These are phyloP conservation scores for Fusarium torreyae DNA, from an alignment of 2,329 filamentous ascomycete species.

Conservation along the genomic window DNA sequence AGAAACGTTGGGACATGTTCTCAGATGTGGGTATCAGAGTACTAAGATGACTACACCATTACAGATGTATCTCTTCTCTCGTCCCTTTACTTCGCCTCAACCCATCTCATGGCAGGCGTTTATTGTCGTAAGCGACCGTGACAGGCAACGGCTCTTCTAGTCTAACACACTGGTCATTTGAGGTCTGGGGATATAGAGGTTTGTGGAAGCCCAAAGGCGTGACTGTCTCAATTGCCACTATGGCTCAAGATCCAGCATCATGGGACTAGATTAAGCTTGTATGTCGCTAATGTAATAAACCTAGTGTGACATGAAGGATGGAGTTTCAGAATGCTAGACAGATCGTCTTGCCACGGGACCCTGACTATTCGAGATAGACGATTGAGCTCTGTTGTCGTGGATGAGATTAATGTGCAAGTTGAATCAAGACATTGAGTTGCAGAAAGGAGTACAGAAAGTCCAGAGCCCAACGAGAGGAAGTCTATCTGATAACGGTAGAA, in stretches of 20 bases:
- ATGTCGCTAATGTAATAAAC: background rate
- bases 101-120: background rate
- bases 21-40: too few relatives aligned
- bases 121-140: slow-evolving; percentile 6
- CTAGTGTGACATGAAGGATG: slow-evolving; percentile 8
- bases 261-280: background rate
- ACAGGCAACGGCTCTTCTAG: slow-evolving; percentile 13
- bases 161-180: background rate
- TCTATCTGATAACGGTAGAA: background rate
- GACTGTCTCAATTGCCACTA: slow-evolving; percentile 29
- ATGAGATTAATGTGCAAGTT: slow-evolving; percentile 36
- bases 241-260: slow-evolving; percentile 8
- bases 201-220: slow-evolving; percentile 17
- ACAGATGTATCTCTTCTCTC: background rate
- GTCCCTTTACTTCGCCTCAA: background rate
- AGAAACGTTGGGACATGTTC: background rate
- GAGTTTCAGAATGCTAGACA: slow-evolving; percentile 28
- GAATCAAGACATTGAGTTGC: slow-evolving; percentile 36
- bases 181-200: background rate
- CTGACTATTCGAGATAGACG: background rate
- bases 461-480: background rate
- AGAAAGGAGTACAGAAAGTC: slow-evolving; percentile 20
- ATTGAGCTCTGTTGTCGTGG: background rate
- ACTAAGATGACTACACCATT: background rate
- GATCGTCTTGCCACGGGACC: background rate